Conservation (phyloP, 495 filamentous ascomycete genomes). For the Penicillium cataractarum region DNA sequence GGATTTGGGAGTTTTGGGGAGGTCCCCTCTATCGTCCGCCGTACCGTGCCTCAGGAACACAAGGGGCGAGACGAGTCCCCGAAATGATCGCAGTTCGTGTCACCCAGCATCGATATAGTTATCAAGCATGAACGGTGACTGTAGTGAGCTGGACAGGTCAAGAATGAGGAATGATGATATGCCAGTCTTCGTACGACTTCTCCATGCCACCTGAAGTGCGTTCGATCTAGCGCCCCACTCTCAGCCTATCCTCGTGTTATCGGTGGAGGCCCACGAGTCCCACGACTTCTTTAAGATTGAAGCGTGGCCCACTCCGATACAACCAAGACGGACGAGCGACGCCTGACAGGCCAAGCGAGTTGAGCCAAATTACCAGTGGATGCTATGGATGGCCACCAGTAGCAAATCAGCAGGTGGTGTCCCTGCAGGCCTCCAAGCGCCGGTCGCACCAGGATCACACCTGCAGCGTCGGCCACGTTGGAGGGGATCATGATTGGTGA, state of each 20-base stretch:
- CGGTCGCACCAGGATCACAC: slow-evolving; percentile 24
- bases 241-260: slow-evolving; percentile 1
- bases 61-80: background rate
- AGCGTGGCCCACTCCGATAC: slow-evolving; percentile 5
- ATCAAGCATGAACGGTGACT: background rate
- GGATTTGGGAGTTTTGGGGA: too few species aligned
- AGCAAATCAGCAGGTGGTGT: slow-evolving; percentile 7
- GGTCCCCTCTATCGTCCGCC: too few species aligned
- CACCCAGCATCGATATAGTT: background rate
- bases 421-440: slow-evolving; percentile 24
- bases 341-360: background rate
- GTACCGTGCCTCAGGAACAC: background rate
- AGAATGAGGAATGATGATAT: background rate
- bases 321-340: background rate
- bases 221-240: slow-evolving; percentile 3
- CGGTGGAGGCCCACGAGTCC: slow-evolving; percentile 1
- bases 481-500: slow-evolving; percentile 19
- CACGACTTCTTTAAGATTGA: slow-evolving; percentile 2
- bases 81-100: background rate
- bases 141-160: background rate
- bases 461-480: slow-evolving; percentile 14
- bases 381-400: too few species aligned
- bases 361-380: background rate
- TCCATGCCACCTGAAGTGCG: background rate
- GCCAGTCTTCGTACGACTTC: background rate